Percentiles rank a stretch among this genome's conserved stretches.
These are phyloP conservation scores for Penicillium flavigenum DNA, from an alignment of 495 filamentous ascomycete genomes.

Conservation along the genomic window DNA sequence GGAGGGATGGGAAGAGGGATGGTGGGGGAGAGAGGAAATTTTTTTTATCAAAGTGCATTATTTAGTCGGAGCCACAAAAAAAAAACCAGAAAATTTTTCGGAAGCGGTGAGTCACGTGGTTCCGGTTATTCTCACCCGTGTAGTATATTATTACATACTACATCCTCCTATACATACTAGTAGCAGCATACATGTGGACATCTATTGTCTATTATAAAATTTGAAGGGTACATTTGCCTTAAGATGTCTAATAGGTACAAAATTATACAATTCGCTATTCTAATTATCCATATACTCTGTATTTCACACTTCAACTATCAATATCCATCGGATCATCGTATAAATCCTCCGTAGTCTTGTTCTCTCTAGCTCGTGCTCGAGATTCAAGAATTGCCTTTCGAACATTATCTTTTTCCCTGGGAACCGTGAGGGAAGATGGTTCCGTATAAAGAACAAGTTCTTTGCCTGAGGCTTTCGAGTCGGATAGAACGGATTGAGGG, in stretches of 20 bases:
- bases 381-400: constrained; percentile 84
- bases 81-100: constrained; percentile 31
- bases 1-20: constrained; percentile 25
- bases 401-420: constrained; percentile 73
- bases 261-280: not conserved
- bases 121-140: not conserved
- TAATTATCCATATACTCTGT: not conserved
- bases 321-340: constrained; percentile 20
- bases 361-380: constrained; percentile 54
- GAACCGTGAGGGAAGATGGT: constrained; percentile 71
- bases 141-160: no score
- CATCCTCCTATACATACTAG: no score
- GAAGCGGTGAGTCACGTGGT: constrained; percentile 32
- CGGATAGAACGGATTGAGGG: constrained; percentile 61
- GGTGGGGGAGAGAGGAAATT: constrained; percentile 30
- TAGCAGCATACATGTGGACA: no score
- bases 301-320: not conserved
- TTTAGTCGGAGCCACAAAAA: constrained; percentile 26
- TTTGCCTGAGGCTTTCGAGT: constrained; percentile 42
- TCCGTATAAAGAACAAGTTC: constrained; percentile 79
- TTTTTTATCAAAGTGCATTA: constrained; percentile 33
- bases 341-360: not conserved
- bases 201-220: not conserved
- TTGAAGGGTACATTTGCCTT: not conserved
- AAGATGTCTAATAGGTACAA: not conserved